Conservation (phyloP, 371 early-diverging fungal genomes). For the Dinochytrium kinnereticum region DNA sequence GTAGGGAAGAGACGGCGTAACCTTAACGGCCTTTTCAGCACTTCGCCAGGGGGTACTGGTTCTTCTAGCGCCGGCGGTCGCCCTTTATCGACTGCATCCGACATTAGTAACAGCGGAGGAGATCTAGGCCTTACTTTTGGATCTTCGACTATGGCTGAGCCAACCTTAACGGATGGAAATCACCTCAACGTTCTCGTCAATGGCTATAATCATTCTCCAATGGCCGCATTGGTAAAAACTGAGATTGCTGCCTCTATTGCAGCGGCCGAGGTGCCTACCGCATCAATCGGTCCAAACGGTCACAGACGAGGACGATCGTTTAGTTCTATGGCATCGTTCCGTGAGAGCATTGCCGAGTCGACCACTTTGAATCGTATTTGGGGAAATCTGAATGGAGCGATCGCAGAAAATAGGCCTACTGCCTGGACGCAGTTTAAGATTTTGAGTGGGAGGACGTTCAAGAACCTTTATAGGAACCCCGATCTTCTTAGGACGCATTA, state of each 20-base stretch:
- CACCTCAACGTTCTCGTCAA: slow-evolving; percentile 31
- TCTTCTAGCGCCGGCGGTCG: background rate
- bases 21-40: slow-evolving; percentile 1
- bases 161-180: background rate
- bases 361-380: slow-evolving; percentile 6
- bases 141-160: background rate
- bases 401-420: slow-evolving; percentile 56
- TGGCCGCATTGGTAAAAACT: background rate
- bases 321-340: slow-evolving; percentile 15
- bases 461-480: slow-evolving; percentile 87
- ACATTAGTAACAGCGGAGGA: background rate
- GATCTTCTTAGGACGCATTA: slow-evolving; percentile 85
- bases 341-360: slow-evolving; percentile 3
- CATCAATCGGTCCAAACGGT: slow-evolving; percentile 12
- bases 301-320: slow-evolving; percentile 1
- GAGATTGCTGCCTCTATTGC: slow-evolving; percentile 19
- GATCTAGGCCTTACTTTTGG: too few species aligned
- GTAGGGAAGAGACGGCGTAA: slow-evolving; percentile 2
- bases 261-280: slow-evolving; percentile 13
- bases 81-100: slow-evolving; percentile 1
- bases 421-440: slow-evolving; percentile 80
- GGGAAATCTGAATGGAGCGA: background rate
- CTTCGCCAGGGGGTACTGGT: background rate
- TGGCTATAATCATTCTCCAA: slow-evolving; percentile 21
- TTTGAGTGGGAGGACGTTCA: slow-evolving; percentile 80